These are phyloP conservation scores for Phytomonas serpens DNA, from an alignment of 208 protist species.

Conservation along the genomic window DNA sequence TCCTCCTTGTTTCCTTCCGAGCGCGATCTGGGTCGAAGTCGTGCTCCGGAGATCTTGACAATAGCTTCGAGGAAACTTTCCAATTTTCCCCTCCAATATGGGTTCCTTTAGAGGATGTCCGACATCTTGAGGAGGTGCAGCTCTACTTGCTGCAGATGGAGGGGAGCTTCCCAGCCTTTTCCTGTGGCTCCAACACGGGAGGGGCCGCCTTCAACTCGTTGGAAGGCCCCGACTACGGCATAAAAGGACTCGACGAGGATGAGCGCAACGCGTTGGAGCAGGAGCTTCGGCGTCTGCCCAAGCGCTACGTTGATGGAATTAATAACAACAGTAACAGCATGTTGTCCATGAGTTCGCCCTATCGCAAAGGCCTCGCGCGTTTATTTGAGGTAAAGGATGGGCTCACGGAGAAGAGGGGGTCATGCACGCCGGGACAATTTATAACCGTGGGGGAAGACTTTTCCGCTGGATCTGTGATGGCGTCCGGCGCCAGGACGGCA, in stretches of 20 bases:
- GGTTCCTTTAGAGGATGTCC: background rate
- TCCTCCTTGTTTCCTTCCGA: background rate
- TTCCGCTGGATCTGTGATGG: too few species aligned
- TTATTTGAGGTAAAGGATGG: background rate
- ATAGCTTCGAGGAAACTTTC: background rate
- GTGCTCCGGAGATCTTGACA: background rate
- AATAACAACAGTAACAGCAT: background rate
- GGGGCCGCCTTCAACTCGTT: slow-evolving; percentile 13
- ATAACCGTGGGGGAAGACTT: too few species aligned
- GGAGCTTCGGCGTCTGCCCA: slow-evolving; percentile 33
- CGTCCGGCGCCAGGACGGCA: too few species aligned
- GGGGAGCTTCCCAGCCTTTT: background rate
- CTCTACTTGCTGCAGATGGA: background rate
- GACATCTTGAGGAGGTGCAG: background rate
- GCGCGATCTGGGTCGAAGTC: background rate
- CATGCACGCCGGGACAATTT: too few species aligned
- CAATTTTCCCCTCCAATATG: background rate
- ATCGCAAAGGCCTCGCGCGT: background rate
- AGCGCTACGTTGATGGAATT: slow-evolving; percentile 12
- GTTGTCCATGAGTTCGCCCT: background rate
- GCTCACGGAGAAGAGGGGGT: too few species aligned
- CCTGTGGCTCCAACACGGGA: background rate
- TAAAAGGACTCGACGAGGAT: slow-evolving; percentile 22
- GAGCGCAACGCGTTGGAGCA: slow-evolving; percentile 49
- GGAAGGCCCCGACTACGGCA: background rate